Evolutionary conservation across 73 alveolate genomes (phyloP).

Genomic region (Paramecium primaurelia): DNA sequence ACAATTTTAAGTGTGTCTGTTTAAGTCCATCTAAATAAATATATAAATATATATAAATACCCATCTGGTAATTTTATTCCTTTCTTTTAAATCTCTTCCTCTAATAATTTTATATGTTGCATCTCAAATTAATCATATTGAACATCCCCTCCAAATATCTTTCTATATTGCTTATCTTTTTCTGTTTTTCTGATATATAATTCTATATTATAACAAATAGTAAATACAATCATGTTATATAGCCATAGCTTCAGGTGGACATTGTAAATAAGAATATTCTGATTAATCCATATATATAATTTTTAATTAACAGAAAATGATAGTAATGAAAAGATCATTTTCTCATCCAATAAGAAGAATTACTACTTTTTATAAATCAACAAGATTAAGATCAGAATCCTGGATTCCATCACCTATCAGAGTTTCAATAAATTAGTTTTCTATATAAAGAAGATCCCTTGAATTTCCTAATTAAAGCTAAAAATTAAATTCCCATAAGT

Average conservation of each 20-base stretch:
- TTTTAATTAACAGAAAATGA: constrained; percentile 15
- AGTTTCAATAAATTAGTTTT: background rate
- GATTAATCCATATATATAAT: background rate
- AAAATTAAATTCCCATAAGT: background rate
- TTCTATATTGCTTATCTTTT: constrained; percentile 2
- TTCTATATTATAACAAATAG: background rate
- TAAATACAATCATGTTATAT: background rate
- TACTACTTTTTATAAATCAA: background rate
- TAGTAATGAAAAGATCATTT: background rate
- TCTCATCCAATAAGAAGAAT: constrained; percentile 12
- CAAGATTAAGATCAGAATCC: constrained; percentile 1
- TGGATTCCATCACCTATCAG: constrained; percentile 2
- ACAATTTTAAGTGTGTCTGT: constrained; percentile 2
- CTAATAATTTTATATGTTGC: background rate
- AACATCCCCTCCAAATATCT: constrained; percentile 17
- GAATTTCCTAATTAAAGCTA: background rate
- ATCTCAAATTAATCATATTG: background rate
- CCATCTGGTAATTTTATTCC: constrained; percentile 29
- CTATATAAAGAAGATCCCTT: background rate
- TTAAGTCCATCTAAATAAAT: background rate
- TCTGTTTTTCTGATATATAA: background rate
- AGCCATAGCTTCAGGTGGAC: background rate
- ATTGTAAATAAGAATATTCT: constrained; percentile 13
- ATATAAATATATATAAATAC: background rate
- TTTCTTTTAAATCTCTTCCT: background rate